A percentile compares a stretch with the other conserved stretches of the same genome.
phyloP scores from a whole-genome alignment of 306 rosid species.

The Lathyrus oleraceus region DNA sequence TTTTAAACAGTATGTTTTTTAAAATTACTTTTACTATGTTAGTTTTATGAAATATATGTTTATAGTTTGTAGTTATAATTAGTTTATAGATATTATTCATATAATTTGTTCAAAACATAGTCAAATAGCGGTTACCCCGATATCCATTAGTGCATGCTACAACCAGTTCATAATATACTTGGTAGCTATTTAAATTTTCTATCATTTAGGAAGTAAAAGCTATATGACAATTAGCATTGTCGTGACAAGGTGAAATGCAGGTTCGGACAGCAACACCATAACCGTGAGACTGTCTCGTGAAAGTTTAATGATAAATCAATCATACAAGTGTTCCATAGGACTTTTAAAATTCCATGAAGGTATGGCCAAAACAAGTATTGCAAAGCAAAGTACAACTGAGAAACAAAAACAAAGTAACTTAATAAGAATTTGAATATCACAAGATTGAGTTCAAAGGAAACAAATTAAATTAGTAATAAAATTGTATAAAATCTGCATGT shows the following conservation, averaged over 20 bases:
- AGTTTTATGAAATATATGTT: no score
- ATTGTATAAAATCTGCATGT: background rate
- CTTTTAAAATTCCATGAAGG: background rate
- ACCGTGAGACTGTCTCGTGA: background rate
- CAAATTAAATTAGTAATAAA: background rate
- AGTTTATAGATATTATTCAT: no score
- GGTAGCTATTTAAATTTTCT: constrained; percentile 9
- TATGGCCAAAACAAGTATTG: constrained; percentile 5
- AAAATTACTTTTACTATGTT: no score
- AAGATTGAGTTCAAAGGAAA: constrained; percentile 16
- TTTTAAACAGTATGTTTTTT: no score
- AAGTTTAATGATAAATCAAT: constrained; percentile 17
- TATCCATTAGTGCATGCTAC: background rate
- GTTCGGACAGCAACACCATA: constrained; percentile 6
- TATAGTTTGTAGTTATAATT: no score
- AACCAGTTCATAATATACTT: constrained; percentile 4
- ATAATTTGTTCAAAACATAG: no score
- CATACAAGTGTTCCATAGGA: constrained; percentile 13
- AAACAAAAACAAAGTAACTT: background rate
- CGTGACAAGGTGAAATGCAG: constrained; percentile 3
- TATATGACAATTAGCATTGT: constrained; percentile 22
- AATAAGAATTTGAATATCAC: background rate
- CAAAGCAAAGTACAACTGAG: background rate
- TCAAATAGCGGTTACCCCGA: no score
- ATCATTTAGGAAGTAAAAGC: background rate